These are phyloP conservation scores for Pythium oligandrum DNA, from an alignment of 352 stramenopile species.

Conservation along the genomic window DNA sequence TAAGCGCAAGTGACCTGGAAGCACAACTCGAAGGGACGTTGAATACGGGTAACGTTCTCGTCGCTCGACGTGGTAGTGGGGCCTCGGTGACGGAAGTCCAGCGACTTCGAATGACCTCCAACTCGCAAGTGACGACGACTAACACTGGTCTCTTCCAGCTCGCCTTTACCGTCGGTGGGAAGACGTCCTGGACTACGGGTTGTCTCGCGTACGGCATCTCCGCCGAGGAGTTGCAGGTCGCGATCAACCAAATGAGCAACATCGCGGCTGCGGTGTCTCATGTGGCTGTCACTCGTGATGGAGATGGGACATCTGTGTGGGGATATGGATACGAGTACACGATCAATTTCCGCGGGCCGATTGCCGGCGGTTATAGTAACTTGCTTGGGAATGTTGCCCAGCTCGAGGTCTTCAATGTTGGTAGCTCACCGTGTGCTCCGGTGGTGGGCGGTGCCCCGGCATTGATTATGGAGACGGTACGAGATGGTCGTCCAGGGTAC, in stretches of 20 bases:
- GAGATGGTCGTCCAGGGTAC: constrained; percentile 47
- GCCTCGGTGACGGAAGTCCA: constrained; percentile 65
- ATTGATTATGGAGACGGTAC: constrained; percentile 65
- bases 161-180: constrained; percentile 49
- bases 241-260: constrained; percentile 57
- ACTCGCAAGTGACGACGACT: constrained; percentile 44
- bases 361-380: constrained; percentile 47
- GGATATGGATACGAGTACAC: constrained; percentile 80
- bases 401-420: constrained; percentile 52
- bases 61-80: constrained; percentile 52
- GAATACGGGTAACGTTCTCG: constrained; percentile 41
- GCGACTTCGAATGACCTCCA: constrained; percentile 61
- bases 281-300: constrained; percentile 58
- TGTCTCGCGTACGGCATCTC: constrained; percentile 78
- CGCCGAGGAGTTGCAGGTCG: constrained; percentile 43
- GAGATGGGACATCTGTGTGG: constrained; percentile 57
- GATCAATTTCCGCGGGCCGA: constrained; percentile 53
- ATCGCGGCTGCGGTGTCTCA: constrained; percentile 34
- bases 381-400: constrained; percentile 53
- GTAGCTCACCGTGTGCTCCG: constrained; percentile 28
- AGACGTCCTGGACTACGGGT: constrained; percentile 33
- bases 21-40: constrained; percentile 32
- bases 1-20: constrained; percentile 41
- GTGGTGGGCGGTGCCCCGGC: constrained; percentile 42
- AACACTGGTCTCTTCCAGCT: constrained; percentile 53